These are phyloP conservation scores for Pleurotus pulmonarius DNA, from an alignment of 768 basidiomycete species.

Conservation along the genomic window DNA sequence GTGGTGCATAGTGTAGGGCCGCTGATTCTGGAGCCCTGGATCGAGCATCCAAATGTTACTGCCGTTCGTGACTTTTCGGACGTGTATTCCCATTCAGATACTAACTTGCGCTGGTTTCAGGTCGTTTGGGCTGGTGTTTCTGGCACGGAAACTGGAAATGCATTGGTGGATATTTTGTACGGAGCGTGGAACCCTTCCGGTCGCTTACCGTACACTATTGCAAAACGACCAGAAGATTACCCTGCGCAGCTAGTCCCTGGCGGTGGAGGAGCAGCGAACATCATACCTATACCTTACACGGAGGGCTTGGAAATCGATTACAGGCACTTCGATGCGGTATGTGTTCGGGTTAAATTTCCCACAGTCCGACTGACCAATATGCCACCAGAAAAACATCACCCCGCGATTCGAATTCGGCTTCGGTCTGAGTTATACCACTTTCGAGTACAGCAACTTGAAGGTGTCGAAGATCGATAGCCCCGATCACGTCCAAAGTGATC, in stretches of 20 bases:
- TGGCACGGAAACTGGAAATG: slow-evolving; percentile 70
- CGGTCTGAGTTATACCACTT: slow-evolving; percentile 83
- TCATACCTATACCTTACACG: slow-evolving; percentile 53
- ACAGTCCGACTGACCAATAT: neutral
- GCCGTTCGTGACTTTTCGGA: slow-evolving; percentile 37
- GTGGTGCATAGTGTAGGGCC: slow-evolving; percentile 63
- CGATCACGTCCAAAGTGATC: slow-evolving; percentile 32
- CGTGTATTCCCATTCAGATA: slow-evolving; percentile 17
- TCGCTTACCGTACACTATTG: slow-evolving; percentile 72
- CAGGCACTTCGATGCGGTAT: slow-evolving; percentile 63
- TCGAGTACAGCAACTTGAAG: slow-evolving; percentile 61
- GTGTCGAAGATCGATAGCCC: slow-evolving; percentile 38
- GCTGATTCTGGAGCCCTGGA: slow-evolving; percentile 61
- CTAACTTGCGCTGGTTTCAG: slow-evolving; percentile 15
- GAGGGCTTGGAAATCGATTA: slow-evolving; percentile 74
- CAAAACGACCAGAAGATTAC: slow-evolving; percentile 57
- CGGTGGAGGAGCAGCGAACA: slow-evolving; percentile 24
- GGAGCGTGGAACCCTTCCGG: slow-evolving; percentile 69
- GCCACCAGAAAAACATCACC: slow-evolving; percentile 53
- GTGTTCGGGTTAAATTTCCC: slow-evolving; percentile 21
- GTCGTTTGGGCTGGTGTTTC: slow-evolving; percentile 64
- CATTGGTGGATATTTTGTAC: slow-evolving; percentile 68
- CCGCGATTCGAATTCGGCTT: slow-evolving; percentile 91
- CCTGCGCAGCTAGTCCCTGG: slow-evolving; percentile 43
- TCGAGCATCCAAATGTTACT: slow-evolving; percentile 69